Conservation (phyloP, 306 rosid species). For the Adenanthera pavonina region DNA sequence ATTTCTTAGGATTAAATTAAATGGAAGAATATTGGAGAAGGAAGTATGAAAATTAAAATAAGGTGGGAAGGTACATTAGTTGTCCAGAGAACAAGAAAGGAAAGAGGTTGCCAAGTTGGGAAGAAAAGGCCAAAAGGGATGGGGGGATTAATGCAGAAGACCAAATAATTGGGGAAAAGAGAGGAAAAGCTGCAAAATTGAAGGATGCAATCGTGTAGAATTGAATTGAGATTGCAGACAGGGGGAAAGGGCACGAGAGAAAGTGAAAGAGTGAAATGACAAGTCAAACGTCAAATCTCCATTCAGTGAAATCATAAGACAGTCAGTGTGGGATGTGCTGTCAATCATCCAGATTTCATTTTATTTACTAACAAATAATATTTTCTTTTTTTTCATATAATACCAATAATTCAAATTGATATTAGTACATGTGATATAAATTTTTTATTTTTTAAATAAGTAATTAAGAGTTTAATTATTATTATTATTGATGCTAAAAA, state of each 20-base stretch:
- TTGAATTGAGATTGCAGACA: slow-evolving; percentile 33
- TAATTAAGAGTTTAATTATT: too few relatives aligned
- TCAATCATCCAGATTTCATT: slow-evolving; percentile 63
- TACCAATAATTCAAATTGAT: too few relatives aligned
- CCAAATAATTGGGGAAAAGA: slow-evolving; percentile 36
- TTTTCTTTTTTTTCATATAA: background rate
- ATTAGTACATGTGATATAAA: too few relatives aligned
- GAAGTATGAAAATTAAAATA: too few relatives aligned
- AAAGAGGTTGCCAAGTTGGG: background rate
- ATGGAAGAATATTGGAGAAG: too few relatives aligned
- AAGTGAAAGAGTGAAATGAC: slow-evolving; percentile 67
- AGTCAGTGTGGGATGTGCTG: slow-evolving; percentile 79
- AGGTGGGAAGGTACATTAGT: too few relatives aligned
- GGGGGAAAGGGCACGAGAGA: slow-evolving; percentile 22
- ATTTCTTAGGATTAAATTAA: too few relatives aligned
- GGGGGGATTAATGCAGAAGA: slow-evolving; percentile 17
- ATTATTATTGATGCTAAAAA: too few relatives aligned
- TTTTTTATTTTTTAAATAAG: too few relatives aligned
- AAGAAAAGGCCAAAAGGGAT: background rate
- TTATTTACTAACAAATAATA: background rate
- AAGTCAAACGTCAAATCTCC: slow-evolving; percentile 79
- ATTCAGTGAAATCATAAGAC: slow-evolving; percentile 85
- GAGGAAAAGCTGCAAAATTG: slow-evolving; percentile 51
- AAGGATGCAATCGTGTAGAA: slow-evolving; percentile 52
- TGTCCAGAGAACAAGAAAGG: too few relatives aligned